Base-by-base conservation (phyloP, 148 eudicot species). In the Oxyria digyna region DNA sequence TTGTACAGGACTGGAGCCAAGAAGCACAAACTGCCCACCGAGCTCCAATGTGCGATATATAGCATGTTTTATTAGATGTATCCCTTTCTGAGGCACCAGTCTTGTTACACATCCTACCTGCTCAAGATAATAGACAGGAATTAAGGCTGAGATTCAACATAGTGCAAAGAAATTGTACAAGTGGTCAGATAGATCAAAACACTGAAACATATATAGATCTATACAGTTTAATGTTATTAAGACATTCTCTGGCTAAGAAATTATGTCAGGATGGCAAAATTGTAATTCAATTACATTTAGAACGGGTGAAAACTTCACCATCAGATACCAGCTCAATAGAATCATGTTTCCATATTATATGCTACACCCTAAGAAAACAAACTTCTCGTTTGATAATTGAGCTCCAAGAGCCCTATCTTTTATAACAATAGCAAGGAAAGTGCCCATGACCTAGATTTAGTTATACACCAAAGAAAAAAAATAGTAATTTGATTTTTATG, bases 21-120 rank as follows among this genome's bases (percentile, higher is more conserved):
- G 90, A 76, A 94, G 95, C 69, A 94, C 89, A 82, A 94, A 94
- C 69, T 94, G 97, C 24, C 97, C 98, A 27, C 96, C 97, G 63
- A 86, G 76, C 71, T 90, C 96, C 80, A 86, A 37, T 54, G 95
- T 85, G 62, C 89, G 80, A 65, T 94, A 94, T 64, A 93, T 83
- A 75, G 98, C 98, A 86, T 94, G 97, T 74, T 91, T 81, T 69
- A 90, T 94, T 52, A 94, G 92, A 88, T 90, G 98, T 42, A 94
- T 94, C 43, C 97, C 97, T 77, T 90, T 90, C 71, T 94, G 97
- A 14, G 98, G 97, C 35, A 94, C 98, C 80, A 94, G 80, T 81
- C 98, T 87, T 67, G 98, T 90, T 70, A 94, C 84, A 80, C 96
- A 94, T 78, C 88, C 88, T 81, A 94, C 85, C 98, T 94, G 77